Evolutionary conservation across 1,139 yeast species (phyloP), one percentile per base, ranked within the genome.

Genomic region (Yamadazyma triangularis): DNA sequence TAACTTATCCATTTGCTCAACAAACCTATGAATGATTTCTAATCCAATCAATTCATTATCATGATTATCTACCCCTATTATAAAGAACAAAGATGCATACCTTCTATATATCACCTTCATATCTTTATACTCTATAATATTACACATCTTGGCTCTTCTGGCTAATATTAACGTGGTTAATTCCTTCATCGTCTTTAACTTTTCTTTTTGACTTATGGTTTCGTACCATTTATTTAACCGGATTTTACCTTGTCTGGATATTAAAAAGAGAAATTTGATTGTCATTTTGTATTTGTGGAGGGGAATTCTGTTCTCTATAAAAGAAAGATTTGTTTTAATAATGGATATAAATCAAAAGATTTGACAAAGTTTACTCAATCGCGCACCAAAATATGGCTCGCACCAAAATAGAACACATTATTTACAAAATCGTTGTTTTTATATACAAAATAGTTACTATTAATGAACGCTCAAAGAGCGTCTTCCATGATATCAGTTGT

Each of bases 241-340:
- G 20, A 89, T 88, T 55, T 91, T 91, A 26, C 98, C 99, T 57
- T 93, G 98, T 47, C 96, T 77, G 16, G 96, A 89, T 18, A 91
- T 72, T 35, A 91, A 66, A 32, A 91, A 70, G 34, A 89, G 53
- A 52, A 85, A 91, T 48, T 82, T 81, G 37, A 88, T 72, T 81
- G 34, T 30, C 34, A 27, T 27, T 24, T 23, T 20, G n/a, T n/a
- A n/a, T n/a, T n/a, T n/a, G n/a, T n/a, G n/a, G n/a, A n/a, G n/a
- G n/a, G n/a, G n/a, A n/a, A n/a, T n/a, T n/a, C n/a, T n/a, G n/a
- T n/a, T n/a, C n/a, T n/a, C n/a, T n/a, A n/a, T n/a, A n/a, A n/a
- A n/a, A n/a, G n/a, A n/a, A n/a, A n/a, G n/a, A n/a, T n/a, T n/a
- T n/a, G n/a, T n/a, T n/a, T n/a, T n/a, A n/a, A n/a, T n/a, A n/a